A percentile compares a stretch with the other conserved stretches of the same genome.
Conservation (phyloP, 2,329 filamentous ascomycete species). For the Cladosporium velox region DNA sequence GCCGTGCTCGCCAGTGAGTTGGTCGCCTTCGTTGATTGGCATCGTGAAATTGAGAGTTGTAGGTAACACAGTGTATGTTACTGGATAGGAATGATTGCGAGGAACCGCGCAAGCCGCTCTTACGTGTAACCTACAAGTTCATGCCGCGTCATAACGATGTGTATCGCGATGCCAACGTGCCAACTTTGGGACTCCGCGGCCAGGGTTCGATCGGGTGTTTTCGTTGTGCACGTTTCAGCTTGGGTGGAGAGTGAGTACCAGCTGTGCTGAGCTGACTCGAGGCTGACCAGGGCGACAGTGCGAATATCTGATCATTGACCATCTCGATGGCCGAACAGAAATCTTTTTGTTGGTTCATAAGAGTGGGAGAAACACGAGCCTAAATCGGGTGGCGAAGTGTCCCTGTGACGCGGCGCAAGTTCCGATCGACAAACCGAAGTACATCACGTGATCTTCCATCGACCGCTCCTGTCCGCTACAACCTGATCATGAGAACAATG, state of each 20-base stretch:
- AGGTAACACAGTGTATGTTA: neutral
- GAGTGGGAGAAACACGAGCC: neutral
- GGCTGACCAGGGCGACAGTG: neutral
- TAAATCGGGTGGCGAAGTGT: neutral
- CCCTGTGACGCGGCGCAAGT: neutral
- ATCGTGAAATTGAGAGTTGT: neutral
- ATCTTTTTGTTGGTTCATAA: neutral
- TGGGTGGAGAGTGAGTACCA: neutral
- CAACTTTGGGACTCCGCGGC: slow-evolving; percentile 3
- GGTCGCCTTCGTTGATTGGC: slow-evolving; percentile 28
- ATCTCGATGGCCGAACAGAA: neutral
- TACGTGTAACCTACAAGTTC: neutral
- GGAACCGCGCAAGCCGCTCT: too few species aligned
- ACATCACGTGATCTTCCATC: neutral
- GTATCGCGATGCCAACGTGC: neutral
- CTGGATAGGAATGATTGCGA: neutral
- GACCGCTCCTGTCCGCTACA: neutral
- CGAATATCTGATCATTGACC: neutral
- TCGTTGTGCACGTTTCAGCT: neutral
- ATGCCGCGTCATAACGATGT: slow-evolving; percentile 13
- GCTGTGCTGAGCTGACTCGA: too few species aligned
- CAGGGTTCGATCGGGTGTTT: neutral
- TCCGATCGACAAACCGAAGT: neutral
- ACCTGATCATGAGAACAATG: neutral
- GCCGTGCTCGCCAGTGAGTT: slow-evolving; percentile 29